A percentile compares a stretch with the other conserved stretches of the same genome.
Evolutionary conservation across 345 rosid species (phyloP).

Genomic region (Gossypioides kirkii): DNA sequence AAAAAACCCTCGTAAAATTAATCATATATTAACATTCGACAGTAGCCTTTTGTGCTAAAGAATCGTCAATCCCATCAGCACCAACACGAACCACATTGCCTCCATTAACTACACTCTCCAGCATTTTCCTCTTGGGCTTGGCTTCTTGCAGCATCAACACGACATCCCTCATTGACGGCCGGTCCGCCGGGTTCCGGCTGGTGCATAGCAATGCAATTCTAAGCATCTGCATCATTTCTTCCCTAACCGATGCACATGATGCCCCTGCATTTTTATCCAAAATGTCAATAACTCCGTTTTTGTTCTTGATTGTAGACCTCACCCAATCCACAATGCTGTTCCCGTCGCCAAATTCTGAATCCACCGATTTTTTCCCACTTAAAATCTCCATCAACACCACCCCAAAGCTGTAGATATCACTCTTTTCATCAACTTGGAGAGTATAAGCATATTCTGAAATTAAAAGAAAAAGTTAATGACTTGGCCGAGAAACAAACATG

Average conservation of each 20-base stretch:
- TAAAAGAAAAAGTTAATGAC: slow-evolving; percentile 2
- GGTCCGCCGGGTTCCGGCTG: slow-evolving; percentile 69
- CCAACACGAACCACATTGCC: slow-evolving; percentile 26
- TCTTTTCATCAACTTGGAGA: slow-evolving; percentile 91
- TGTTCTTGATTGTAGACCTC: slow-evolving; percentile 62
- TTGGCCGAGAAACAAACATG: background rate
- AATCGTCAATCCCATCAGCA: slow-evolving; percentile 16
- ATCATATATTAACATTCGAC: slow-evolving; percentile 48
- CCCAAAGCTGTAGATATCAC: slow-evolving; percentile 92
- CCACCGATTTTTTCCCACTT: slow-evolving; percentile 78
- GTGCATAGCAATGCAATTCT: slow-evolving; percentile 85
- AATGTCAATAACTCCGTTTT: slow-evolving; percentile 54
- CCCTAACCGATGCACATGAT: slow-evolving; percentile 54
- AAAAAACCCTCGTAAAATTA: slow-evolving; percentile 18
- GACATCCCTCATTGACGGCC: slow-evolving; percentile 98
- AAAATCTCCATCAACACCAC: slow-evolving; percentile 85
- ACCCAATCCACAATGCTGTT: slow-evolving; percentile 98
- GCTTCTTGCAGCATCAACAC: slow-evolving; percentile 91
- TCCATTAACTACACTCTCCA: slow-evolving; percentile 26
- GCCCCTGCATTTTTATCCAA: slow-evolving; percentile 76
- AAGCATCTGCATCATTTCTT: slow-evolving; percentile 88
- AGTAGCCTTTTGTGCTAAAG: slow-evolving; percentile 38
- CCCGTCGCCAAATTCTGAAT: slow-evolving; percentile 91
- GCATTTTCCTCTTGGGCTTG: slow-evolving; percentile 75
- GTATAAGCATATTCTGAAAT: slow-evolving; percentile 90